A percentile compares a stretch with the other conserved stretches of the same genome.
Conservation (phyloP, 768 basidiomycete species). For the Russula sp. region DNA sequence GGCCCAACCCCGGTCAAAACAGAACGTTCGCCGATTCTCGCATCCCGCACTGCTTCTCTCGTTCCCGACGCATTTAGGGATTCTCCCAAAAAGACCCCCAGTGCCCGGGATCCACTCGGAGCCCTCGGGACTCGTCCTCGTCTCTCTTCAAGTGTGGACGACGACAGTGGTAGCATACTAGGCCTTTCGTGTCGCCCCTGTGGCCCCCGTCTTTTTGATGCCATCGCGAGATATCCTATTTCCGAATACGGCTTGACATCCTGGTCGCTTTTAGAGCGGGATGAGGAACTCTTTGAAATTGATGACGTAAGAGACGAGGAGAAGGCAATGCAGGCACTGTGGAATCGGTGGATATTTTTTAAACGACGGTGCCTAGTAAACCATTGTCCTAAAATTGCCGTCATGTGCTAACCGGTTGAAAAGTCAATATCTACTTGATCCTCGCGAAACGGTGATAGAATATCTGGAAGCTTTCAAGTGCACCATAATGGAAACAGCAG, state of each 20-base stretch:
- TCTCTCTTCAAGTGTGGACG: slow-evolving; percentile 44
- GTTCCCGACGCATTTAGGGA: not conserved
- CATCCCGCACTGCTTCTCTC: slow-evolving; percentile 8
- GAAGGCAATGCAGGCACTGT: slow-evolving; percentile 76
- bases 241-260: slow-evolving; percentile 61
- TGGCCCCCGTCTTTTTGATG: slow-evolving; percentile 62
- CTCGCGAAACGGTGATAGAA: not conserved
- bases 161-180: slow-evolving; percentile 37
- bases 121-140: slow-evolving; percentile 53
- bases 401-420: slow-evolving; percentile 3
- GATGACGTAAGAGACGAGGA: slow-evolving; percentile 71
- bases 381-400: not conserved
- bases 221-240: slow-evolving; percentile 56
- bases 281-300: slow-evolving; percentile 72
- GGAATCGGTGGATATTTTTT: slow-evolving; percentile 70
- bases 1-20: not conserved
- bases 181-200: slow-evolving; percentile 64
- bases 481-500: slow-evolving; percentile 15
- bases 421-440: slow-evolving; percentile 19
- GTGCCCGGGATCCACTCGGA: slow-evolving; percentile 21
- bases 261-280: slow-evolving; percentile 68
- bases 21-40: not conserved
- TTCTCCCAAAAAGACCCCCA: not conserved
- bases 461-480: slow-evolving; percentile 6
- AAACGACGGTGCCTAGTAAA: slow-evolving; percentile 40